Evolutionary conservation across 2,329 filamentous ascomycete species (phyloP).

Genomic region (Rhynchosporium agropyri): DNA sequence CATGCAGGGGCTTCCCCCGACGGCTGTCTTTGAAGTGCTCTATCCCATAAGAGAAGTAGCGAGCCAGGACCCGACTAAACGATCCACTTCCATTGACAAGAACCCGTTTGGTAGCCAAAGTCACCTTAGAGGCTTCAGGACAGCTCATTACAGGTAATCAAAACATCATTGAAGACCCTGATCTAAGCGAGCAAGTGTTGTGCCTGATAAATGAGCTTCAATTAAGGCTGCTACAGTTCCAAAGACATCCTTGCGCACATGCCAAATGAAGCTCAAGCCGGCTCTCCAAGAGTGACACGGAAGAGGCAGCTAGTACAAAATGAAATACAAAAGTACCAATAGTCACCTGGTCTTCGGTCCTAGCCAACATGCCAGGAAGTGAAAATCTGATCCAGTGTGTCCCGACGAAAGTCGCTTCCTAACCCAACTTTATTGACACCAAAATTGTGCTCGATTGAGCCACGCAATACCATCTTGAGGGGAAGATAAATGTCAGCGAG

Average conservation of each 20-base stretch:
- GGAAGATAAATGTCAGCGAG: neutral
- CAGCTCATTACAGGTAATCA: neutral
- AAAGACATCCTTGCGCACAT: slow-evolving; percentile 31
- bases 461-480: neutral
- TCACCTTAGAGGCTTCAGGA: neutral
- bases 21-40: neutral
- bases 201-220: slow-evolving; percentile 22
- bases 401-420: neutral
- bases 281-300: slow-evolving; percentile 3
- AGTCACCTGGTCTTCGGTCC: slow-evolving; percentile 8
- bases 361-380: slow-evolving; percentile 17
- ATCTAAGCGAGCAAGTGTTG: slow-evolving; percentile 18
- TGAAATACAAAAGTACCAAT: slow-evolving; percentile 26
- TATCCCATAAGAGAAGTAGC: too few relatives aligned
- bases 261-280: slow-evolving; percentile 22
- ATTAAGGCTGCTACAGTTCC: slow-evolving; percentile 29
- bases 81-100: neutral
- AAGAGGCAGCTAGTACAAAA: slow-evolving; percentile 24
- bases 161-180: slow-evolving; percentile 15
- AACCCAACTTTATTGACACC: neutral
- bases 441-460: slow-evolving; percentile 9
- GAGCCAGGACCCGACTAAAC: neutral
- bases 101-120: neutral
- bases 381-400: slow-evolving; percentile 18
- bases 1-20: neutral